Base-by-base conservation (phyloP, 352 stramenopile species). In the Pythium monospermum region DNA sequence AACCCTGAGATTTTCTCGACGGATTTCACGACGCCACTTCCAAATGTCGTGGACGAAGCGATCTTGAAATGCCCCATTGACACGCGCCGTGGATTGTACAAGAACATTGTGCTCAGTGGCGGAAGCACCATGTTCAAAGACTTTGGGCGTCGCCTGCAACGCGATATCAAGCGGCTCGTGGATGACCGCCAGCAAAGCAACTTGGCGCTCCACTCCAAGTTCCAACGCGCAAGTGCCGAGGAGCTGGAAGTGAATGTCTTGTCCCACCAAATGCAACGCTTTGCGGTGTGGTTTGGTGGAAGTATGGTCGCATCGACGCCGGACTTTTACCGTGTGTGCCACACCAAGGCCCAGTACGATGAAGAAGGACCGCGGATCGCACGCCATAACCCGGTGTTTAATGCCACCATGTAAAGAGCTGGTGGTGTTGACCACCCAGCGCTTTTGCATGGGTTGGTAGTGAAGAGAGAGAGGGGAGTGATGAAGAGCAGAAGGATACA, bases 101-200 rank as follows among this genome's bases (percentile, higher is more conserved):
- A 96, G 68, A 98, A 98, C 71, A 97, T 98, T 64, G 92, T 98
- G 48, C 70, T 98, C 8, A 96, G 83, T 27, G 94, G 94, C 49
- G 94, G 94, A 39, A 95, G 82, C 50, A 98, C 94, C n/a, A 97
- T 98, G 87, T 98, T 98, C 64, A 98, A 97, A 62, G 88, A 97
- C 66, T 98, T 98, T 73, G 91, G 90, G 25, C 78, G 87, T 30
- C 82, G 94, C 36, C 78, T 98, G 31, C 82, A 98, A 64, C 75
- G 87, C 33, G 94, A 98, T 54, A 95, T 98, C 61, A 98, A 97
- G 71, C 85, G 90, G 18, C 72, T 94, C 22, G 91, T 94, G 33
- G 87, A 98, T 56, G 67, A 87, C 15, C 80, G 94, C 8, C 88
- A 98, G 66, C 76, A 93, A 26, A 70, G 67, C 19, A 98, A 98